Conservation (phyloP, 2,329 filamentous ascomycete species). For the Coniochaeta hoffmannii region DNA sequence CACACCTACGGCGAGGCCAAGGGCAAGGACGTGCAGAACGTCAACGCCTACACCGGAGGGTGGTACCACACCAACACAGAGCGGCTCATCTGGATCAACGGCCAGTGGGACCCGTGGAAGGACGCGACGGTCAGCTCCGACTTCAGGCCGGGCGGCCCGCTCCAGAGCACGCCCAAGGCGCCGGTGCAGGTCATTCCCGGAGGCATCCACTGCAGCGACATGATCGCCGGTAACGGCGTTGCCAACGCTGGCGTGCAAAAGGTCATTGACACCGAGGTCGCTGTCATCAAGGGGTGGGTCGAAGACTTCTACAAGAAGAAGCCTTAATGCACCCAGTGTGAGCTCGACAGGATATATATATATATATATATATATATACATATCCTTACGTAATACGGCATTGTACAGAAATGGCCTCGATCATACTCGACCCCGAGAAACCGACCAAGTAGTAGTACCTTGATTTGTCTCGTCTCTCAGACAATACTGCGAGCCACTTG, state of each 20-base stretch:
- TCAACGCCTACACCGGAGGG: constrained; percentile 31
- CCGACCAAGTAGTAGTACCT: too few relatives aligned
- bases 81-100: constrained; percentile 31
- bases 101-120: constrained; percentile 32
- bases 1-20: constrained; percentile 22
- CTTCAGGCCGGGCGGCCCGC: constrained; percentile 29
- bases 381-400: too few relatives aligned
- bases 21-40: constrained; percentile 21
- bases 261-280: constrained; percentile 42
- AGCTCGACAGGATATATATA: too few relatives aligned
- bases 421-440: too few relatives aligned
- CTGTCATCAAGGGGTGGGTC: constrained; percentile 47
- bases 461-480: too few relatives aligned
- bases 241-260: constrained; percentile 41
- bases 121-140: constrained; percentile 28
- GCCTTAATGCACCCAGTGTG: neutral
- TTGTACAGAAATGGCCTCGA: too few relatives aligned
- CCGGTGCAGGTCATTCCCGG: constrained; percentile 25
- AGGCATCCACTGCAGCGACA: constrained; percentile 31
- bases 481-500: too few relatives aligned
- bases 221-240: constrained; percentile 35
- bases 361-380: too few relatives aligned
- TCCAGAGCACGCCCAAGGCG: constrained; percentile 22
- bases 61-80: constrained; percentile 32
- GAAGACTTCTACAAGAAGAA: constrained; percentile 36